Evolutionary conservation across 441 rosid species (phyloP).

Genomic region (Gossypium laxum): DNA sequence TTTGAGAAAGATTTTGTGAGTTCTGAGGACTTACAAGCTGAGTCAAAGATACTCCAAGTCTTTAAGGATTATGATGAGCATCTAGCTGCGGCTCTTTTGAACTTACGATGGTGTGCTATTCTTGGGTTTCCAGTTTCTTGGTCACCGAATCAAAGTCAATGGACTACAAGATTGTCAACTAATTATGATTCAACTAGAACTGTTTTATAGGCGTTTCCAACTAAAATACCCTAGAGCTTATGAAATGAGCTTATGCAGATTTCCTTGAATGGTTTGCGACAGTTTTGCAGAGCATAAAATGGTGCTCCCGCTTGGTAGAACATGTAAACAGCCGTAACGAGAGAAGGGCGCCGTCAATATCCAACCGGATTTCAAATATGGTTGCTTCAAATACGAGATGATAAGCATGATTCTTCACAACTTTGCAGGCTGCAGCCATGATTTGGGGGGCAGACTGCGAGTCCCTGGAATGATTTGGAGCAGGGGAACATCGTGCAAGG

Average conservation of each 20-base stretch:
- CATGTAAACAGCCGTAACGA: neutral
- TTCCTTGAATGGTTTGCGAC: neutral
- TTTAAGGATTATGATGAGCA: constrained; percentile 34
- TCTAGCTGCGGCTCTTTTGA: constrained; percentile 45
- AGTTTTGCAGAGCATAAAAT: neutral
- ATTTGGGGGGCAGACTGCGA: neutral
- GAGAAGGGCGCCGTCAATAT: neutral
- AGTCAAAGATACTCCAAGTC: constrained; percentile 35
- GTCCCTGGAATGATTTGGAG: neutral
- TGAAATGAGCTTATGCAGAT: neutral
- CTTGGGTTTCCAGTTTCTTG: constrained; percentile 42
- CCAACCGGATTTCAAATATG: neutral
- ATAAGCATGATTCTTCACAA: neutral
- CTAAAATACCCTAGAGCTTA: neutral
- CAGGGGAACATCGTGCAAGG: neutral
- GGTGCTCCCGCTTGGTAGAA: neutral
- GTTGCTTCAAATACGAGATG: neutral
- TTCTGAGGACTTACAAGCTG: constrained; percentile 49
- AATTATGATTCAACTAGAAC: constrained; percentile 23
- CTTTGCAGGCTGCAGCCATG: neutral
- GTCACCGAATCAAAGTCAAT: constrained; percentile 51
- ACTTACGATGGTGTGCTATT: constrained; percentile 73
- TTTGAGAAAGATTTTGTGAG: constrained; percentile 45
- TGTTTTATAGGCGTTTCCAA: neutral
- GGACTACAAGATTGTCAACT: constrained; percentile 46